These are phyloP conservation scores for Xylaria sp. DNA, from an alignment of 2,329 filamentous ascomycete species.

Conservation along the genomic window DNA sequence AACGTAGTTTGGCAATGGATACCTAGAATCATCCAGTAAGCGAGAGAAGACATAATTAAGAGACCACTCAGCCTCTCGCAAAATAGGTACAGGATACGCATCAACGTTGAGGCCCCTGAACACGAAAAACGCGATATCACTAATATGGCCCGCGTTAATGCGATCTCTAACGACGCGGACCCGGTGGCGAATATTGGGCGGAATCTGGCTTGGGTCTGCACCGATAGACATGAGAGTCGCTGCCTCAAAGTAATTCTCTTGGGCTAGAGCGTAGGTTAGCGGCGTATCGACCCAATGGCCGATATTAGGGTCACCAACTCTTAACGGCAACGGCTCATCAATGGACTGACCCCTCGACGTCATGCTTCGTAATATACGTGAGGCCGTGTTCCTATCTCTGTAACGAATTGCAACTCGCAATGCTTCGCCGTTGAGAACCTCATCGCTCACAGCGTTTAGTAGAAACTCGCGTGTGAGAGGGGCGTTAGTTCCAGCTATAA, in stretches of 20 bases:
- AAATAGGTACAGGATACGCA: background rate
- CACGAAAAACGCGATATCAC: background rate
- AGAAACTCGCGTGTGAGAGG: background rate
- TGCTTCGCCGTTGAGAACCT: background rate
- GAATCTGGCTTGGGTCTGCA: background rate
- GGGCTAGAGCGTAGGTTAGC: background rate
- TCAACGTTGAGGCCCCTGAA: background rate
- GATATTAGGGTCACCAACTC: background rate
- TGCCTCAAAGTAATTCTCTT: background rate
- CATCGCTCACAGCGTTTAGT: background rate
- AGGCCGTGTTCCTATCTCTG: background rate
- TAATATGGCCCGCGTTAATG: background rate
- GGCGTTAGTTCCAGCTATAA: background rate
- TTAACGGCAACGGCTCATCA: background rate
- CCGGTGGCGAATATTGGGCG: constrained; percentile 1
- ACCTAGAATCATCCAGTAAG: background rate
- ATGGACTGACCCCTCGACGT: background rate
- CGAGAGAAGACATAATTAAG: background rate
- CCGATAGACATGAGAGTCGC: background rate
- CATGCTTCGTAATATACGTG: background rate
- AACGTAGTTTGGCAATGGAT: background rate
- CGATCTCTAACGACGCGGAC: background rate
- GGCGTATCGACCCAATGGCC: background rate
- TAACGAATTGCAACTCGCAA: constrained; percentile 2
- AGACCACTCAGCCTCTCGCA: background rate